Evolutionary conservation across 1,284 basidiomycete genomes (phyloP).

Genomic region (Violaceomyces palustris): DNA sequence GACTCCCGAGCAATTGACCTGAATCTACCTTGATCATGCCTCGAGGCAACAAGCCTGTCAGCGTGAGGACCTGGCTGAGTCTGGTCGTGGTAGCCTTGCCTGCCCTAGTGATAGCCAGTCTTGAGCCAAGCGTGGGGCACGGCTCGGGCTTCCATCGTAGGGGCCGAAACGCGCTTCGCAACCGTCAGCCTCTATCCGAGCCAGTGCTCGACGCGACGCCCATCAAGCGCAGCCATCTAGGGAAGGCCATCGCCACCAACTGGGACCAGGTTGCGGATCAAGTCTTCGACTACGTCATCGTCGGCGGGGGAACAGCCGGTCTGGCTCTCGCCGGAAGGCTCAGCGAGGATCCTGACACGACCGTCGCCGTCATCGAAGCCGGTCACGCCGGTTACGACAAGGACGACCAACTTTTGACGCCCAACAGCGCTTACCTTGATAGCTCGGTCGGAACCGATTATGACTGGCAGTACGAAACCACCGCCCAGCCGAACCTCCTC

Average conservation of each 20-base stretch:
- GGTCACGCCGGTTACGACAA: constrained; percentile 51
- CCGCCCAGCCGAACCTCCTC: constrained; percentile 8
- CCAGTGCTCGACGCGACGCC: too few relatives aligned
- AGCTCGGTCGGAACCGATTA: constrained; percentile 18
- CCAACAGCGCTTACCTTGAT: constrained; percentile 25
- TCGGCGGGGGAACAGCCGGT: constrained; percentile 89
- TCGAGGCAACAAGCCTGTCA: too few relatives aligned
- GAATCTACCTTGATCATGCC: too few relatives aligned
- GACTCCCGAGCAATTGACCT: too few relatives aligned
- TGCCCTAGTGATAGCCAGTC: too few relatives aligned
- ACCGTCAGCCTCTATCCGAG: too few relatives aligned
- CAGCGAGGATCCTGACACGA: constrained; percentile 60
- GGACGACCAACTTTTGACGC: constrained; percentile 15
- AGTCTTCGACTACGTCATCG: constrained; percentile 69
- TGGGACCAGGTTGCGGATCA: constrained; percentile 12
- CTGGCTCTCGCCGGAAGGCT: constrained; percentile 82
- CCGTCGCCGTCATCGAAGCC: constrained; percentile 64
- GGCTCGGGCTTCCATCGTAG: too few relatives aligned
- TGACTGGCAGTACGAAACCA: constrained; percentile 39
- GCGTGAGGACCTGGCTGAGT: too few relatives aligned
- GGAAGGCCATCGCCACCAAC: constrained; percentile 15
- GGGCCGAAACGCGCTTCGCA: too few relatives aligned
- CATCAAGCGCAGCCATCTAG: constrained; percentile 12
- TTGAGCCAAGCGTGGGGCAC: too few relatives aligned
- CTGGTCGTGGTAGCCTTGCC: too few relatives aligned